Base-by-base conservation (phyloP, 1,284 basidiomycete genomes). In the Pisolithus thermaeus region DNA sequence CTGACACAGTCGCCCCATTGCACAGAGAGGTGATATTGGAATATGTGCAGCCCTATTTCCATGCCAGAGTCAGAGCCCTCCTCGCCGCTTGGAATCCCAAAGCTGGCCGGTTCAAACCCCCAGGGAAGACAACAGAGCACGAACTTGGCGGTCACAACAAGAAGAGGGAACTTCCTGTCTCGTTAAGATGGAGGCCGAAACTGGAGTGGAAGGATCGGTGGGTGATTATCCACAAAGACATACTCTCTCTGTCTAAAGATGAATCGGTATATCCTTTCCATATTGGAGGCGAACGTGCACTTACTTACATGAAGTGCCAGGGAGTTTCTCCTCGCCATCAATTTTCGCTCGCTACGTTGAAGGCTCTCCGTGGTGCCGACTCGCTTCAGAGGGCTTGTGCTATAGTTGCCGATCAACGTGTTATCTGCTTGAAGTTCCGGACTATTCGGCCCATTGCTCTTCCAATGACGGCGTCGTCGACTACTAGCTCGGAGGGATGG, bases 1-100 rank as follows among this genome's bases (percentile, higher is more conserved):
- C 65, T 14, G 67, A 71, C 47, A 59, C 70, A 51, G 55, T 75
- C 49, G 71, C 74, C 9, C 62, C 65, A 0, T 70, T 84, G 2
- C 75, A 72, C 0, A 73, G 79, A 37, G 61, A 66, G 25, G 43
- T 66, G 35, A 62, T 74, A 2, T 59, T 61, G n/a, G 69, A 73
- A 1, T 89, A 89, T 57, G 67, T 79, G 14, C 70, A 76, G 37
- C 85, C 86, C 0, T 89, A 85, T 66, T 87, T 86, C 68, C 82
- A 85, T 51, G 78, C 80, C 9, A 77, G 72, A 62, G 78, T 81
- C 9, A 73, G 75, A 38, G 76, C 77, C 0, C 65, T 87, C 20
- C 72, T 83, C 7, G 69, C 76, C 9, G 69, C 78, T 1, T 71
- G 69, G 55, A 60, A 62, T 22, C 30, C 54, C 18, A 61, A 50